Evolutionary conservation across 1,139 yeast genomes (phyloP), one percentile per base, ranked within the genome.

Genomic region (Scheffersomyces cryptocercus): DNA sequence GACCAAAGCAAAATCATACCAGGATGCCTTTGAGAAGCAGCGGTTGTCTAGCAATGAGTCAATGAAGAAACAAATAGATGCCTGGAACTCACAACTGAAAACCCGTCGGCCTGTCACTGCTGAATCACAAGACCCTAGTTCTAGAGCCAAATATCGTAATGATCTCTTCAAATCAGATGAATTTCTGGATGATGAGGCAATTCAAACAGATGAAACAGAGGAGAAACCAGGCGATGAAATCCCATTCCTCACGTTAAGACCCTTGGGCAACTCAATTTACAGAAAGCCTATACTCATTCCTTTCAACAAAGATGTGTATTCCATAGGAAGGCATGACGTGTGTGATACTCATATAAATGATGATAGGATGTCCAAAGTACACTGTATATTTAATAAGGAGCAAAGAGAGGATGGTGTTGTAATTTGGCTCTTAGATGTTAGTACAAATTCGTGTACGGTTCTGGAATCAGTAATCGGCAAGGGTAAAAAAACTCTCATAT

Each of bases 391-490:
- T 12, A 59, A 74, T 42, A 80, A 84, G 54, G 68, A 68, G 35
- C 55, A 64, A 7, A 77, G 84, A 34, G 88, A 84, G 45, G 90
- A 84, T 56, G 11, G 10, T 31, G n/a, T 20, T 3, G 24, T 31
- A 13, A 70, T 88, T n/a, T 89, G 96, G 96, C 67, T 90, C 14
- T 65, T 87, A 35, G 97, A 88, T 56, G 79, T 75, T 48, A 86
- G 95, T 41, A 81, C 95, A 0, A 90, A 90, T 60, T 85, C 88
- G 1, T 88, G 97, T 58, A 79, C 72, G 51, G 76, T 90, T 8
- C 88, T 90, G 57, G 77, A 77, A 4, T 62, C 65, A 11, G 73
- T 71, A 38, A 58, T 90, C 35, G 86, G 86, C 0, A 80, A 81
- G 47, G 85, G 85, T 2, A 72, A 75, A 31, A 88, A 88, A 52